Percentiles rank a stretch among this genome's conserved stretches.
phyloP scores from a whole-genome alignment of 768 basidiomycete species.

The Tremella fuciformis region DNA sequence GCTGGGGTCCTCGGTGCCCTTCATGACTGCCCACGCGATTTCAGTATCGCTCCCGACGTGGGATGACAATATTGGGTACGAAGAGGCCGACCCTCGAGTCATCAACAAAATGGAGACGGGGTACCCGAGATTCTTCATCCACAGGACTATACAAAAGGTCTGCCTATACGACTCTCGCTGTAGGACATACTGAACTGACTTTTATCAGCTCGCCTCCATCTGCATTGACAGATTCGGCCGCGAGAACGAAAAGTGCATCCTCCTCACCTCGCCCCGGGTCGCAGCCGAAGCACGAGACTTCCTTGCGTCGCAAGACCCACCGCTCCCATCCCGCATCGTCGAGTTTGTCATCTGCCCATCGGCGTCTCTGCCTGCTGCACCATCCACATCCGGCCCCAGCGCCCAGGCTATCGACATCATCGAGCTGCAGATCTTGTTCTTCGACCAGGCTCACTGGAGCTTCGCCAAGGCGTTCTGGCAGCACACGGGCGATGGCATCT shows the following conservation, averaged over 20 bases:
- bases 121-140: constrained; percentile 93
- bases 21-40: constrained; percentile 70
- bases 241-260: constrained; percentile 68
- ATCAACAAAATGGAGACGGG: constrained; percentile 77
- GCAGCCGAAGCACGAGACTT: constrained; percentile 76
- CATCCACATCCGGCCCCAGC: constrained; percentile 5
- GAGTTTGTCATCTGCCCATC: constrained; percentile 64
- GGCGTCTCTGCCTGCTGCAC: constrained; percentile 20
- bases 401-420: constrained; percentile 50
- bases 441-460: constrained; percentile 61
- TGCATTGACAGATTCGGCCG: constrained; percentile 75
- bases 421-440: constrained; percentile 78
- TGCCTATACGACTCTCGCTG: constrained; percentile 28
- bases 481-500: constrained; percentile 85
- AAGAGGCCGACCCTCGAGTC: constrained; percentile 79
- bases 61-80: constrained; percentile 86
- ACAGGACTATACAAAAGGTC: constrained; percentile 79
- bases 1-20: constrained; percentile 48
- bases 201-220: constrained; percentile 66
- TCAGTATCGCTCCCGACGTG: constrained; percentile 93
- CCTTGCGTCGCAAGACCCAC: constrained; percentile 56
- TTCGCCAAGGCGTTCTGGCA: constrained; percentile 94
- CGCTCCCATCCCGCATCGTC: constrained; percentile 60
- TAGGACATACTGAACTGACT: not conserved
- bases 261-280: constrained; percentile 69